Evolutionary conservation across 2,329 filamentous ascomycete species (phyloP).

Genomic region (Alternaria brassicae): DNA sequence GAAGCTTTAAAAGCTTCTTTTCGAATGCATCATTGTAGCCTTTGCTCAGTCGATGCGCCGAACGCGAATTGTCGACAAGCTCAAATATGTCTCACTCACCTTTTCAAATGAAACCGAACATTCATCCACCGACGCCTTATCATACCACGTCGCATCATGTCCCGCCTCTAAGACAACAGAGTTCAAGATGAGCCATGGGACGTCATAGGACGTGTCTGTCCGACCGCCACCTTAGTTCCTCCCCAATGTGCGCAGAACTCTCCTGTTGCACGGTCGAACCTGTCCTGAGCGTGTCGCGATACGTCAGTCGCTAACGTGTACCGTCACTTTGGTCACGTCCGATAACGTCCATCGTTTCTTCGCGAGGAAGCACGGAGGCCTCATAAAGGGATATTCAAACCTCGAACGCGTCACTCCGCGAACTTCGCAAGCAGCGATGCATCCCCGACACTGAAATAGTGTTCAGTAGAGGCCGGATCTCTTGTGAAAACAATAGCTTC

Average conservation of each 20-base stretch:
- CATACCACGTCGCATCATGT: not conserved
- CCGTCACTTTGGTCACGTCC: not conserved
- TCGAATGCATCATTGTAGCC: not conserved
- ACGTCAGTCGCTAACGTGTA: not conserved
- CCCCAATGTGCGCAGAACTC: not conserved
- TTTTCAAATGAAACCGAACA: not conserved
- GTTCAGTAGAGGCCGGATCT: constrained; percentile 34
- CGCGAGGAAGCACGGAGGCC: not conserved
- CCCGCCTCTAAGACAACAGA: constrained; percentile 1
- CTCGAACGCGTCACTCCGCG: constrained; percentile 5
- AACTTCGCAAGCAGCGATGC: constrained; percentile 37
- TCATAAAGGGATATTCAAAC: too few species aligned
- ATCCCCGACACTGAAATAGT: constrained; percentile 33
- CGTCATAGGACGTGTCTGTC: not conserved
- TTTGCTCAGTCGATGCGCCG: not conserved
- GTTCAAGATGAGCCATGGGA: not conserved
- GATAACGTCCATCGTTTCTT: not conserved
- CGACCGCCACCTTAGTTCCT: not conserved
- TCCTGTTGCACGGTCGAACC: not conserved
- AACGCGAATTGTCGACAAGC: not conserved
- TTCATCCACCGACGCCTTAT: not conserved
- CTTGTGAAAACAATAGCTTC: constrained; percentile 27
- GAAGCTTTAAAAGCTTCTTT: not conserved
- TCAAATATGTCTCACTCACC: not conserved
- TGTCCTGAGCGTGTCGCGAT: not conserved